Base-by-base conservation (phyloP, 2,329 filamentous ascomycete species). In the Verticillium dahliae region DNA sequence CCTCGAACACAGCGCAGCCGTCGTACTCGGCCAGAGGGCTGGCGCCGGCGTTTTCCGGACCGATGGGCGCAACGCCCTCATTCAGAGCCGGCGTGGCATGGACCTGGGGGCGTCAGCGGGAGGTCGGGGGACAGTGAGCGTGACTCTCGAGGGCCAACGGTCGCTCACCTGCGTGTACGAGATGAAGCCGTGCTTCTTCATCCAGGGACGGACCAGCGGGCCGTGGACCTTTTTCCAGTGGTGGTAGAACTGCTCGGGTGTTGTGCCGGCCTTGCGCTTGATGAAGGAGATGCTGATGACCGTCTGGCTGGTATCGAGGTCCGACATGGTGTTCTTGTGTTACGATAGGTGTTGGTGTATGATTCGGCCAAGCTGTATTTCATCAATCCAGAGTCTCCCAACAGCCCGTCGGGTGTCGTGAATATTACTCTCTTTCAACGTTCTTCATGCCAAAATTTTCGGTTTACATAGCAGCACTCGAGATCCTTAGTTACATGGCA, bases 211-310 rank as follows among this genome's bases (percentile, higher is more conserved):
- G 14, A 74, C 71, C 37, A 74, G 71, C 4, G 69, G 68, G 4
- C 66, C 72, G 61, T 75, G 72, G 6, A 71, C 63, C 13, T 70
- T 65, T 59, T 71, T 61, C 72, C 72, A 75, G 64, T 73, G 72
- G 56, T 70, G 62, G 68, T 73, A 73, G 66, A 75, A 74, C 57
- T 73, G 63, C 11, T 66, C 70, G 22, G 61, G 68, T 6, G 69
- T 71, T 27, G 73, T 61, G 41, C 65, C 62, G n/a, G 66, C 69
- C 31, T 70, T 69, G 18, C 71, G 69, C 57, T 66, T 69, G 59
- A 72, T 68, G 63, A 68, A 69, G 50, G 65, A 62, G 37, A 68
- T 63, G 60, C 63, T 66, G 52, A 45, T 50, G 35, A 65, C 60
- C 14, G 60, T 60, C 22, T 60, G 56, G 56, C 56, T 22, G 56